Percentiles rank a stretch among this genome's conserved stretches.
Evolutionary conservation across 2,329 filamentous ascomycete species (phyloP).

Genomic region (Ilyonectria mors-panacis): DNA sequence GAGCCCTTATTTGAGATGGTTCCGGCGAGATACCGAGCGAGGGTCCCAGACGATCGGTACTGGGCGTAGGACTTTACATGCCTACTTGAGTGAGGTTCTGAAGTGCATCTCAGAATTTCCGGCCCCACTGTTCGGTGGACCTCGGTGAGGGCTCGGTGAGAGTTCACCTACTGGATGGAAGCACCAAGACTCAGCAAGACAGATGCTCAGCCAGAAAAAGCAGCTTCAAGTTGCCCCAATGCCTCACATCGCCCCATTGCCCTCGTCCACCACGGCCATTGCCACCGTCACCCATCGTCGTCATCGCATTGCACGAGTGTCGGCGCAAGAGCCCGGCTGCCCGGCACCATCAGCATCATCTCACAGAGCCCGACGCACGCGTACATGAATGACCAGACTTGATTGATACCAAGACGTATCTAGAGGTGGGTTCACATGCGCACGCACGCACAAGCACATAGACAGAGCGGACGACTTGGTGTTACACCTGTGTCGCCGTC

Average conservation of each 20-base stretch:
- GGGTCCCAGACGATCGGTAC: background rate
- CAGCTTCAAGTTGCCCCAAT: background rate
- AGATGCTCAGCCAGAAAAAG: background rate
- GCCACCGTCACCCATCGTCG: background rate
- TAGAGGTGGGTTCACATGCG: too few relatives aligned
- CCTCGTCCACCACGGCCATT: background rate
- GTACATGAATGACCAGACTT: background rate
- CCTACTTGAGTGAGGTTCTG: background rate
- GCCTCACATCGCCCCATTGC: background rate
- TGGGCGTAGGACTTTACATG: background rate
- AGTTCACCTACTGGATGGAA: background rate
- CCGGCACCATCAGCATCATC: background rate
- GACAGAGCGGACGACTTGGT: background rate
- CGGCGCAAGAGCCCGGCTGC: background rate
- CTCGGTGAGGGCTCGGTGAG: slow-evolving; percentile 17
- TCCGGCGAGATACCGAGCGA: background rate
- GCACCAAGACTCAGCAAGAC: background rate
- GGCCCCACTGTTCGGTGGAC: slow-evolving; percentile 16
- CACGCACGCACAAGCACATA: background rate
- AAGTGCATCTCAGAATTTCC: background rate
- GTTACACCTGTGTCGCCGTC: slow-evolving; percentile 1
- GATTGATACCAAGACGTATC: too few relatives aligned
- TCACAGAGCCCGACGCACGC: background rate
- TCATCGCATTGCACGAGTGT: background rate
- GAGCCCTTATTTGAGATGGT: background rate